These are phyloP conservation scores for Brassica incana DNA, from an alignment of 345 rosid genomes.

Conservation along the genomic window DNA sequence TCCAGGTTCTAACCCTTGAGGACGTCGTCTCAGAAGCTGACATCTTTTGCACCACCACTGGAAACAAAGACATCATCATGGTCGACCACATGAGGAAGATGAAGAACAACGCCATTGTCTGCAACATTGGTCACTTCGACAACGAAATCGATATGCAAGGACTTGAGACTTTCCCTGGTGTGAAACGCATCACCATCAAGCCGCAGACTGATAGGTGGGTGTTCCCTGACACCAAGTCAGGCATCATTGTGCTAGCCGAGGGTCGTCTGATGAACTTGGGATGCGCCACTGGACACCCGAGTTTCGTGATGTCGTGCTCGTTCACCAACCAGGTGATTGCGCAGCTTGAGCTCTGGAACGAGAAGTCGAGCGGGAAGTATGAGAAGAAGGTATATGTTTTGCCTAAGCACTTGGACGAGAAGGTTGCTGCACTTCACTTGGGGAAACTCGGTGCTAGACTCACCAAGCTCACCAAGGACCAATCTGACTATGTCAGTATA, in stretches of 20 bases:
- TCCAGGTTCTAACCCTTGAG: slow-evolving; percentile 58
- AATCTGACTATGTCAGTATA: slow-evolving; percentile 63
- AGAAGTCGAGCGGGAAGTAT: slow-evolving; percentile 45
- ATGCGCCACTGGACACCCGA: slow-evolving; percentile 76
- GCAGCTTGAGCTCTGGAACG: slow-evolving; percentile 64
- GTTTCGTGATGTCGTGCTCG: slow-evolving; percentile 75
- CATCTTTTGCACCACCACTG: slow-evolving; percentile 71
- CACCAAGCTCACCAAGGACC: slow-evolving; percentile 63
- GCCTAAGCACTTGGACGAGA: slow-evolving; percentile 77
- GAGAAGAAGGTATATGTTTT: slow-evolving; percentile 48
- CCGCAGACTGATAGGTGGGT: slow-evolving; percentile 59
- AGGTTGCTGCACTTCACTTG: slow-evolving; percentile 68
- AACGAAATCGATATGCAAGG: background rate
- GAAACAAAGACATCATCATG: slow-evolving; percentile 75
- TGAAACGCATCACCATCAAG: slow-evolving; percentile 61
- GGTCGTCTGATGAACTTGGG: slow-evolving; percentile 78
- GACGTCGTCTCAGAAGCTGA: slow-evolving; percentile 59
- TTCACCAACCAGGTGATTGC: slow-evolving; percentile 84
- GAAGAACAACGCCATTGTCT: background rate
- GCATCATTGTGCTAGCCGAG: slow-evolving; percentile 62
- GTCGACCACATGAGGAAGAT: slow-evolving; percentile 33
- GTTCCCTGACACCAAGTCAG: slow-evolving; percentile 45
- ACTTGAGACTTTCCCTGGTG: background rate
- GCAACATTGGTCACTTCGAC: background rate
- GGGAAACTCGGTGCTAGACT: slow-evolving; percentile 75